Conservation (phyloP, 148 eudicot genomes). For the Chenopodium album region DNA sequence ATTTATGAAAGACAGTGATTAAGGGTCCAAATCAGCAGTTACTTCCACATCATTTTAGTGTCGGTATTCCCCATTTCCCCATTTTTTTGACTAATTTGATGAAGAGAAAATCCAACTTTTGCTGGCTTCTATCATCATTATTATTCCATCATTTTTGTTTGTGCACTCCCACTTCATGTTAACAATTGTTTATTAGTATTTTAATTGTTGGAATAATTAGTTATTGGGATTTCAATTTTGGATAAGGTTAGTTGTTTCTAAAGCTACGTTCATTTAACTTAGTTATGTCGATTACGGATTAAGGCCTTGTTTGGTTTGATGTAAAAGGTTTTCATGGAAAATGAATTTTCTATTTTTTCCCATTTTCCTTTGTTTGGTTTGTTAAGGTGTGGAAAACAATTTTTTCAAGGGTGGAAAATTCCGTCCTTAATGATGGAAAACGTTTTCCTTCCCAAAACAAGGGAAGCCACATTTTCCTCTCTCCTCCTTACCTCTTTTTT, state of each 20-base stretch:
- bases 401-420: no score
- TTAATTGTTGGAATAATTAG: background rate
- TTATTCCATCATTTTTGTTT: background rate
- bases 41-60: conserved; percentile 13
- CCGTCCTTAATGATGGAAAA: no score
- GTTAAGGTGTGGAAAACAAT: no score
- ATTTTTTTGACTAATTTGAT: background rate
- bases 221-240: background rate
- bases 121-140: background rate
- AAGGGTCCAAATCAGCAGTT: conserved; percentile 13
- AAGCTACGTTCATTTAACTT: no score
- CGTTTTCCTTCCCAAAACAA: no score
- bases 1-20: background rate
- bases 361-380: no score
- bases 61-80: conserved; percentile 1
- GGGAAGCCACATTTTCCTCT: no score
- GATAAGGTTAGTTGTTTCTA: background rate
- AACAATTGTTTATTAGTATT: background rate
- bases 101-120: background rate
- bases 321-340: no score
- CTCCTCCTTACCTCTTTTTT: no score
- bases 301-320: no score
- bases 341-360: no score
- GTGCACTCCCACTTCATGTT: background rate
- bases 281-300: no score